Evolutionary conservation across 2,329 filamentous ascomycete genomes (phyloP), one percentile per base, ranked within the genome.

Genomic region (Fusarium goolgardi): DNA sequence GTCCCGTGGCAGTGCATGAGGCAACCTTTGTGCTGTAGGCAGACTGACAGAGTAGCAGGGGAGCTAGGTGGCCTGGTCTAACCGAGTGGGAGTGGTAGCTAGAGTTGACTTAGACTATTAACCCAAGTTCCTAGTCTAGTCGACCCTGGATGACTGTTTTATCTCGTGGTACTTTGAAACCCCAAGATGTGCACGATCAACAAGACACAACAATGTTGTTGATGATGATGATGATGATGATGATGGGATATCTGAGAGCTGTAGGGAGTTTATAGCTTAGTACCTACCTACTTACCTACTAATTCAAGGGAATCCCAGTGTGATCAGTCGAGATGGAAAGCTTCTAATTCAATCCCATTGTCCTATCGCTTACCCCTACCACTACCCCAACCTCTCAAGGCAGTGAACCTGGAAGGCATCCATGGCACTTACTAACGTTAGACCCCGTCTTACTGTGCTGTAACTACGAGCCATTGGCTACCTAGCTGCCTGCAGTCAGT

Each of bases 1-100:
- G 67, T 69, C 67, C 63, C 73, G 74, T 75, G 74, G 74, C 74
- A 75, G 71, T 75, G 74, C 72, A 75, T 74, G 66, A 72, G 69
- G 71, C 72, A 74, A 67, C 71, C 69, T 63, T 46, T 57, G 46
- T 59, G 53, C 58, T 56, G 51, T 54, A 56, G 65, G 63, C 60
- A 41, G 45, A 50, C 23, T 27, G 57, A 41, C 51, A 46, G 52
- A 51, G 54, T 51, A 65, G 57, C 11, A 13, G 62, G 40, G 59
- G 44, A 40, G 52, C 56, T 44, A 44, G 46, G 46, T 32, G 11
- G 16, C 20, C 16, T 49, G 20, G 18, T 16, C 45, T 47, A 49
- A 34, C 10, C 34, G 31, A 34, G 20, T 12, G 31, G 31, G 31
- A 34, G 29, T 12, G 31, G 31, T 18, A 45, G 56, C 32, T 54